phyloP scores from a whole-genome alignment of 176 grass and related monocot species.

The Oryza longistaminata region DNA sequence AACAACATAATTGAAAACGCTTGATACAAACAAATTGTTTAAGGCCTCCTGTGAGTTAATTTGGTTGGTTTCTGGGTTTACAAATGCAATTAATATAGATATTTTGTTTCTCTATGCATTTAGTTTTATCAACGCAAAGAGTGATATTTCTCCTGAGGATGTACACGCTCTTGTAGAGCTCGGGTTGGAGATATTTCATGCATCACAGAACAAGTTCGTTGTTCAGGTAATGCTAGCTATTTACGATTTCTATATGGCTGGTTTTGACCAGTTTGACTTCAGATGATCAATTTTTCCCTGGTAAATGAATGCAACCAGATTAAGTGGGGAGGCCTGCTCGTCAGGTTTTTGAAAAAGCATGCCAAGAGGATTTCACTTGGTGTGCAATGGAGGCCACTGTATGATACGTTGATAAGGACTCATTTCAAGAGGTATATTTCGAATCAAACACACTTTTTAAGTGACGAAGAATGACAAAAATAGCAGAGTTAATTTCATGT shows the following conservation, averaged over 20 bases:
- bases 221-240: conserved; percentile 63
- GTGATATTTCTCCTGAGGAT: conserved; percentile 73
- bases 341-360: conserved; percentile 81
- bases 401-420: conserved; percentile 81
- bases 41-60: background rate
- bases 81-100: conserved; percentile 15
- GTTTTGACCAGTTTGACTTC: conserved; percentile 21
- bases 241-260: conserved; percentile 18
- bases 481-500: conserved; percentile 23
- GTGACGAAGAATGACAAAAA: background rate
- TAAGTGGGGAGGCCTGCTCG: conserved; percentile 80
- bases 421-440: conserved; percentile 87
- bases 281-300: conserved; percentile 29
- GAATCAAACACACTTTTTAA: background rate
- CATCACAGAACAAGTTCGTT: conserved; percentile 84
- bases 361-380: conserved; percentile 65
- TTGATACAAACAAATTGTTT: background rate
- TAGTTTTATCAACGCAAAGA: conserved; percentile 96
- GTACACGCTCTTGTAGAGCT: conserved; percentile 72
- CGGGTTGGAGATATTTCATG: conserved; percentile 84
- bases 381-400: conserved; percentile 86
- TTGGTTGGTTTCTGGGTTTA: conserved; percentile 1
- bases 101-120: conserved; percentile 32
- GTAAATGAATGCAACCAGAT: conserved; percentile 62
- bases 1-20: background rate